Conservation (phyloP, 192 early-diverging fungal genomes). For the Phycomyces nitens region DNA sequence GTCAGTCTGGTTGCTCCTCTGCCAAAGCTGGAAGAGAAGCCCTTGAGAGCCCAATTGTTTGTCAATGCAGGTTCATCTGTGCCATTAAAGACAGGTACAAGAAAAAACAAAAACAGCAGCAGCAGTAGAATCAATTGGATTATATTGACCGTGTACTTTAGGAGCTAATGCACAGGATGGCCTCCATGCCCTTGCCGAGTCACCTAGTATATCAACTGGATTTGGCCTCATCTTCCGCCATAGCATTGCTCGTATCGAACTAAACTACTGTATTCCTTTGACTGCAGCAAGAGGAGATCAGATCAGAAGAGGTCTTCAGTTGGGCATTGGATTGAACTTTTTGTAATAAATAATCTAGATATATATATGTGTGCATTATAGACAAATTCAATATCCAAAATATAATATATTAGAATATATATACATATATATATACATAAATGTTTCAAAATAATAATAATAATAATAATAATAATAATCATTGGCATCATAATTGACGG, state of each 20-base stretch:
- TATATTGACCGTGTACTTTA: no score
- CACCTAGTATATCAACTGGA: slow-evolving; percentile 74
- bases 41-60: slow-evolving; percentile 82
- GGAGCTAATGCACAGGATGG: slow-evolving; percentile 14
- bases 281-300: slow-evolving; percentile 58
- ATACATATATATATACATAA: no score
- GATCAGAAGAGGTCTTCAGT: slow-evolving; percentile 73
- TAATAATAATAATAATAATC: no score
- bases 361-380: no score
- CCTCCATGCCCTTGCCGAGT: slow-evolving; percentile 42
- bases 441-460: no score
- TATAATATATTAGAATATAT: no score
- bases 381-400: no score
- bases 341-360: slow-evolving; percentile 38
- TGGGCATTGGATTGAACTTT: slow-evolving; percentile 86
- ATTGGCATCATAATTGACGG: no score
- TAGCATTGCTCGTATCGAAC: slow-evolving; percentile 79
- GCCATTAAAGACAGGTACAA: slow-evolving; percentile 43
- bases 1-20: slow-evolving; percentile 79
- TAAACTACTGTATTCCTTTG: slow-evolving; percentile 88
- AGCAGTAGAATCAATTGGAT: no score
- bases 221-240: slow-evolving; percentile 85
- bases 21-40: slow-evolving; percentile 59
- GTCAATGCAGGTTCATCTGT: slow-evolving; percentile 81
- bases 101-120: neutral